These are phyloP conservation scores for Akebia trifoliata DNA, from an alignment of 164 flowering plant genomes.

Conservation along the genomic window DNA sequence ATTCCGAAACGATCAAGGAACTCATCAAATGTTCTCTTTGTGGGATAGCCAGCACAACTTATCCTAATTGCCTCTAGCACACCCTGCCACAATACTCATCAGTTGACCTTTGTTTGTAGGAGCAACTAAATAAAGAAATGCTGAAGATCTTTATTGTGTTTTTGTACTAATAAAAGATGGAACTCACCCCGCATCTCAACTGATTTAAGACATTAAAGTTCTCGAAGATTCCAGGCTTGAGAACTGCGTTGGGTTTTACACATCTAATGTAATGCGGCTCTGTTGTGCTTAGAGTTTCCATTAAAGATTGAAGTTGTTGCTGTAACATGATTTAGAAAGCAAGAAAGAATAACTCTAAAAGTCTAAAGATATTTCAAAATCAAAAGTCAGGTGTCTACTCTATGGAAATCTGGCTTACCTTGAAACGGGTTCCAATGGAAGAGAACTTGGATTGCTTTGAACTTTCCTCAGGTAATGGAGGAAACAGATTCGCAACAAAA, in stretches of 20 bases:
- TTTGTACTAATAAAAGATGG: constrained; percentile 6
- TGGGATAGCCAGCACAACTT: constrained; percentile 91
- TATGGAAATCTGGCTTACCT: constrained; percentile 34
- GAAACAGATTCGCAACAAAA: constrained; percentile 71
- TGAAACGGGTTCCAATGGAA: constrained; percentile 82
- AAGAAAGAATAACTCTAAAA: not conserved
- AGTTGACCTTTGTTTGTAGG: not conserved
- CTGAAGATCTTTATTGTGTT: not conserved
- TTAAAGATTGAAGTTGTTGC: constrained; percentile 83
- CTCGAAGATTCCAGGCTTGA: constrained; percentile 81
- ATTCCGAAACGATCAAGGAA: constrained; percentile 75
- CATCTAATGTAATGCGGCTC: constrained; percentile 86
- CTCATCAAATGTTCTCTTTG: constrained; percentile 73
- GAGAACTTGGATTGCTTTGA: constrained; percentile 86
- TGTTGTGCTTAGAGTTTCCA: constrained; percentile 78
- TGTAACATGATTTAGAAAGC: constrained; percentile 21
- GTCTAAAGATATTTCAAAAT: not conserved
- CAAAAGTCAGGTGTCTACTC: not conserved
- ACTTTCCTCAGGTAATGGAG: constrained; percentile 64
- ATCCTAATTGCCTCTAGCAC: constrained; percentile 83
- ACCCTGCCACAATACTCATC: constrained; percentile 38
- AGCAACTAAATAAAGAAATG: constrained; percentile 5
- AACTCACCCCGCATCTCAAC: constrained; percentile 76
- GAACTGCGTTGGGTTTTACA: constrained; percentile 69
- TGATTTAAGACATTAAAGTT: constrained; percentile 68